Percentiles rank a stretch among this genome's conserved stretches.
These are phyloP conservation scores for Bolboschoenus planiculmis DNA, from an alignment of 176 grass and related monocot genomes.

Conservation along the genomic window DNA sequence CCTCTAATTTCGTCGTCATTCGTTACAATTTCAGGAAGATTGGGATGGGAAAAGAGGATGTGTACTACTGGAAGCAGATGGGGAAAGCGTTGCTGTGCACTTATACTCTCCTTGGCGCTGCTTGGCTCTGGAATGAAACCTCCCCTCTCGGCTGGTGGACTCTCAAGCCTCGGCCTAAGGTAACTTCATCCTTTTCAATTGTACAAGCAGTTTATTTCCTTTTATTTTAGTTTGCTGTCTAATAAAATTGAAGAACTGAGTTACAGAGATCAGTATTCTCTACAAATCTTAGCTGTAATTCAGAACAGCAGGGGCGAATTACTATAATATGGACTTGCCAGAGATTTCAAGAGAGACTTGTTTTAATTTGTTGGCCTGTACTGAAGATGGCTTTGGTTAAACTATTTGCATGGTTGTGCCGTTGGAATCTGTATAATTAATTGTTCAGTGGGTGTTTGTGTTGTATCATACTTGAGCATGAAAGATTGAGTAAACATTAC, in stretches of 20 bases:
- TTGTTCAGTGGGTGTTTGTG: no score
- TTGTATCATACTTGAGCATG: no score
- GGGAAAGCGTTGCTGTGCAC: slow-evolving; percentile 69
- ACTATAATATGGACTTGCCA: neutral
- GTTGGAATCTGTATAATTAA: no score
- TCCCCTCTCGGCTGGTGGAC: slow-evolving; percentile 81
- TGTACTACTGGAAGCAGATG: slow-evolving; percentile 80
- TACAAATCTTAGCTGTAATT: neutral
- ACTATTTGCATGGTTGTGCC: no score
- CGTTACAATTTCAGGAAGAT: slow-evolving; percentile 32
- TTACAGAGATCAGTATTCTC: neutral
- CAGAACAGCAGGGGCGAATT: neutral
- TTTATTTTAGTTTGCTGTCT: neutral
- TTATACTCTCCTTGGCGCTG: slow-evolving; percentile 45
- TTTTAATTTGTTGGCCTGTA: no score
- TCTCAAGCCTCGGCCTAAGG: slow-evolving; percentile 71
- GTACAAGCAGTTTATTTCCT: neutral
- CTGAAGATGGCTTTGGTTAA: no score
- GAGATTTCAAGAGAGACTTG: no score
- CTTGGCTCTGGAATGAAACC: slow-evolving; percentile 73
- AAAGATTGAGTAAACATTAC: no score
- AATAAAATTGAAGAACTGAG: neutral
- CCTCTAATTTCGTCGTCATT: neutral
- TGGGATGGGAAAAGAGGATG: slow-evolving; percentile 52
- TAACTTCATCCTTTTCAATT: slow-evolving; percentile 6